Base-by-base conservation (phyloP, 176 grass and related monocot species). In the Oryza coarctata region DNA sequence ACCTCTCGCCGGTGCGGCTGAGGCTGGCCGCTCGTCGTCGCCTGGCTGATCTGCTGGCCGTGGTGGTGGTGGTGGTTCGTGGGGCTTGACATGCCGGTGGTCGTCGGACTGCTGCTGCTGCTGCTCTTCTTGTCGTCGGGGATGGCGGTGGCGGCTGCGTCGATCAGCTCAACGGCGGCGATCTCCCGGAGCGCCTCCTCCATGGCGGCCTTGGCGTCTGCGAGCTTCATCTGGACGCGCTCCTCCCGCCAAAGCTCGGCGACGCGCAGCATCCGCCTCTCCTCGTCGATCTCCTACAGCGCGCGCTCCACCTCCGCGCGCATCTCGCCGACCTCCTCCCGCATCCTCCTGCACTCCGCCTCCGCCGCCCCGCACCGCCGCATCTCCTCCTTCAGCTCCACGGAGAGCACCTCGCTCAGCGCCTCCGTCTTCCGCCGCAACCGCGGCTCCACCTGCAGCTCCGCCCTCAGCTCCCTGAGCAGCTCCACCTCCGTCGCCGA, bases 231-330 rank as follows among this genome's bases (percentile, higher is more conserved):
- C 18, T 92, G 90, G 39, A 93, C 90, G 4, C 92, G 66, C 88
- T 98, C 95, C 83, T 98, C 92, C 70, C 95, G 80, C 90, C 92
- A 98, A 32, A 93, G 73, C 79, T 94, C 95, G 0, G 95, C 90
- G 70, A 94, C 83, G 57, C 76, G 79, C 23, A 98, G 74, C 88
- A 86, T 98, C 82, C 82, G 81, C 7, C 95, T 76, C 86, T 94
- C 95, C 80, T 94, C 92, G 35, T 98, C 88, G 31, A 91, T 44
- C 22, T 79, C 87, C 36, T 36, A 67, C 39, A 72, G 0, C 5
- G 71, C 82, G 14, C 33, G 71, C 13, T 71, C 76, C 65, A 67
- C 60, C 80, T 88, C 79, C 18, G 41, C 84, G 20, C 34, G 77
- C 68, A 57, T 74, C 39, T 73, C 65, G 65, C 14, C 63, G 22